Percentiles rank a stretch among this genome's conserved stretches.
phyloP scores from a whole-genome alignment of 441 rosid genomes.

The Erysimum cheiri region DNA sequence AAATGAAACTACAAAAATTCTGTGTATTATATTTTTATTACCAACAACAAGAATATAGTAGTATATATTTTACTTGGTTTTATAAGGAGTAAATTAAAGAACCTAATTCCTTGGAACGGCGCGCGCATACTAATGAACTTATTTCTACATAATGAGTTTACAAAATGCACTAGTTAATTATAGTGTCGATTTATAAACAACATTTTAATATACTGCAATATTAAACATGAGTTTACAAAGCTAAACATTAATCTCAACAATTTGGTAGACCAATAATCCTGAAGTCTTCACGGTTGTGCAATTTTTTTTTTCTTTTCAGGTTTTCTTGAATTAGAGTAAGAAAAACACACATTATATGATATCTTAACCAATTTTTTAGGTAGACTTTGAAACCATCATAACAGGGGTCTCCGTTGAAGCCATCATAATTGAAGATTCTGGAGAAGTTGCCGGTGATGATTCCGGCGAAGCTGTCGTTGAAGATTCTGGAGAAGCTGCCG shows the following conservation, averaged over 20 bases:
- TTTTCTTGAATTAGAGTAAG: conserved; percentile 30
- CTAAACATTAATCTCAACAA: conserved; percentile 43
- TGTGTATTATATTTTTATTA: no score
- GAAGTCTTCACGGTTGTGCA: conserved; percentile 19
- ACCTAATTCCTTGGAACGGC: background rate
- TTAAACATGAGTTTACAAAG: conserved; percentile 39
- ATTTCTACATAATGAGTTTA: conserved; percentile 17
- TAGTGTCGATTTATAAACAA: conserved; percentile 33
- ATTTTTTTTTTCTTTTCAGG: background rate
- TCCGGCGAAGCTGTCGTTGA: background rate
- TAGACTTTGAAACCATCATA: conserved; percentile 16
- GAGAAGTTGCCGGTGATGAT: background rate
- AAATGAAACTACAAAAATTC: no score
- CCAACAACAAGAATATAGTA: no score
- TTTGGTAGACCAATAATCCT: conserved; percentile 33
- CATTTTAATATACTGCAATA: conserved; percentile 36
- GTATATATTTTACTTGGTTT: no score
- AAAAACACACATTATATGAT: conserved; percentile 29
- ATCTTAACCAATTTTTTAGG: conserved; percentile 29
- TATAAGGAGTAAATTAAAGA: background rate
- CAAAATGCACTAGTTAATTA: conserved; percentile 12
- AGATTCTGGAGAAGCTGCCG: background rate
- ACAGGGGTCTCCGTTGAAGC: conserved; percentile 3
- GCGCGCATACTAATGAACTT: conserved; percentile 17
- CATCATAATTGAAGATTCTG: conserved; percentile 14